A percentile compares a stretch with the other conserved stretches of the same genome.
Conservation (phyloP, 306 rosid genomes). For the Inga oerstediana region DNA sequence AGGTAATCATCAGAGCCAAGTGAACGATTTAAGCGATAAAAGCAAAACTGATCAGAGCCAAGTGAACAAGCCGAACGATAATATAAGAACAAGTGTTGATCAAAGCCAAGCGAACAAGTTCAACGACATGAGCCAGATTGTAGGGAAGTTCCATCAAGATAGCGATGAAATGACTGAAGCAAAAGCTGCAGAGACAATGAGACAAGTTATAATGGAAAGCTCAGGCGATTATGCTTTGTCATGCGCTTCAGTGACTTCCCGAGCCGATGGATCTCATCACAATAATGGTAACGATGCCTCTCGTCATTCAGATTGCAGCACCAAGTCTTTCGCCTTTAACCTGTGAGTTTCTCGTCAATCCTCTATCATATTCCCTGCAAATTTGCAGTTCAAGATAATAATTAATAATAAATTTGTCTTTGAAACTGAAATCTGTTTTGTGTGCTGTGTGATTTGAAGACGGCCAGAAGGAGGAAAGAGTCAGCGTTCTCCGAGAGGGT, state of each 20-base stretch:
- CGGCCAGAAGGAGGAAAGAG: constrained; percentile 45
- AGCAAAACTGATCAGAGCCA: constrained; percentile 31
- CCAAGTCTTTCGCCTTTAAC: constrained; percentile 72
- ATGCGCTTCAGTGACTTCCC: neutral
- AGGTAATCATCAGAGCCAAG: constrained; percentile 13
- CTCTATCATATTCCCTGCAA: neutral
- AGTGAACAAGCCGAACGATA: neutral
- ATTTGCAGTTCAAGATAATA: neutral
- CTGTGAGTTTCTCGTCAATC: constrained; percentile 47
- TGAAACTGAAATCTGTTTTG: constrained; percentile 21
- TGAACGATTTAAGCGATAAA: constrained; percentile 38
- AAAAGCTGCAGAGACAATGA: constrained; percentile 74
- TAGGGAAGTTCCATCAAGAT: constrained; percentile 26
- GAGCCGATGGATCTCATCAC: neutral
- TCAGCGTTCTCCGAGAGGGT: constrained; percentile 31
- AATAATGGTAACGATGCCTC: constrained; percentile 22
- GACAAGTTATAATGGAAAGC: constrained; percentile 74
- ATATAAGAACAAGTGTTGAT: neutral
- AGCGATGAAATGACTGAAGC: constrained; percentile 43
- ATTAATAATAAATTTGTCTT: neutral
- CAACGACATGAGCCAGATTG: constrained; percentile 37
- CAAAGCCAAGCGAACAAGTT: constrained; percentile 38
- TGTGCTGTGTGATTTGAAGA: constrained; percentile 42
- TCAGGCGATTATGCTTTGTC: constrained; percentile 19
- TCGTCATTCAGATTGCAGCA: constrained; percentile 47